Base-by-base conservation (phyloP, 2,329 filamentous ascomycete species). In the Beauveria medogensis region DNA sequence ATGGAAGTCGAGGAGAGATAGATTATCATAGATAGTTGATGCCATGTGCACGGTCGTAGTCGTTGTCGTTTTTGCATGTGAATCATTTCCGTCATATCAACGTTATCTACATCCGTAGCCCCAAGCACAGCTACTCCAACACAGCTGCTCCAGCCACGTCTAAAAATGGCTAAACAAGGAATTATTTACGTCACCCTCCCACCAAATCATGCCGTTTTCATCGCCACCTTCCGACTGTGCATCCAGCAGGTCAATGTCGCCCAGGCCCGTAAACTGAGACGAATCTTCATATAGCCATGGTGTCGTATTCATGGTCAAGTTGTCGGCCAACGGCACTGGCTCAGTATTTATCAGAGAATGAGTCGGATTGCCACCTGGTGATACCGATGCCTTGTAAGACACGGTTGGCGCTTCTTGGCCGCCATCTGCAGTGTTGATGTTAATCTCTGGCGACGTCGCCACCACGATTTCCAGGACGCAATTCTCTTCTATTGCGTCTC, bases 401-500 rank as follows among this genome's bases (percentile, higher is more conserved):
- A 71, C 30, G 8, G 78, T 75, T 0, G 79, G 79, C 1, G 75
- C 78, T 10, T 78, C 77, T 58, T 80, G 78, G 0, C 79, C 79
- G 10, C 79, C 79, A 61, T 81, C 78, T 3, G 78, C 74, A 0
- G 78, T 81, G 63, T 82, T 80, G 51, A 81, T 77, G 1, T 72
- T 77, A 59, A 81, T 76, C 51, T 81, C 79, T 0, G 79, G 79
- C 0, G 79, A 80, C 5, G 77, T 79, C 0, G 79, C 78, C 8
- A 80, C 78, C 5, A 80, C 77, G 34, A 81, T 79, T 63, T 82
- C 79, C 0, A 81, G 70, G 2, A 72, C 75, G 1, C 74, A 70
- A 52, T 66, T 69, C 28, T 77, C 76, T 30, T 73, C 71, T 5
- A 62, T 57, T 3, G 74, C 72, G 10, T 75, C 70, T 2, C 68